A percentile compares a stretch with the other conserved stretches of the same genome.
These are phyloP conservation scores for Royoungia palumana DNA, from an alignment of 768 basidiomycete species.

Conservation along the genomic window DNA sequence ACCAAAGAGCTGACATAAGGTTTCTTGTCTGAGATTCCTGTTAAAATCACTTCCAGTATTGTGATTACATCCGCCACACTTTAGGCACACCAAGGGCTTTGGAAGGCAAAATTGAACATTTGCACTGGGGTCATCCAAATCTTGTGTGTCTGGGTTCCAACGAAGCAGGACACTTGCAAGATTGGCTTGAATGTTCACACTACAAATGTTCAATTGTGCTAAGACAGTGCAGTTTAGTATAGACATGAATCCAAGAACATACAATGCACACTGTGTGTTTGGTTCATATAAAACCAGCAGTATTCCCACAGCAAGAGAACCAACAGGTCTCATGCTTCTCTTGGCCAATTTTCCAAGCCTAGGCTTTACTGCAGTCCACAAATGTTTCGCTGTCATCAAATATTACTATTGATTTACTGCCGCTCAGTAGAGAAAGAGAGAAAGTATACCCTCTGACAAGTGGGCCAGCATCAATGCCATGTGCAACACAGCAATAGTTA, in stretches of 20 bases:
- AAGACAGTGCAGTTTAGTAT: not conserved
- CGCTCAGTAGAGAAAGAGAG: not conserved
- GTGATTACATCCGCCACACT: no score
- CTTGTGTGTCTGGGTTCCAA: not conserved
- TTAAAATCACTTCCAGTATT: no score
- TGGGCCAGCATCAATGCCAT: slow-evolving; percentile 13
- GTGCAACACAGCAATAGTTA: slow-evolving; percentile 12
- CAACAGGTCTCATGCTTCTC: not conserved
- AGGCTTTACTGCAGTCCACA: slow-evolving; percentile 3
- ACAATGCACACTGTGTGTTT: not conserved
- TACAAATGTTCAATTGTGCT: slow-evolving; percentile 5
- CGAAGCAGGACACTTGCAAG: slow-evolving; percentile 10
- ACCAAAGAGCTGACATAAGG: slow-evolving; percentile 11
- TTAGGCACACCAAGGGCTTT: no score
- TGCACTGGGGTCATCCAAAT: not conserved
- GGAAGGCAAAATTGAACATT: not conserved
- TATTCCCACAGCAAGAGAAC: slow-evolving; percentile 3
- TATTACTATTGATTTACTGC: not conserved
- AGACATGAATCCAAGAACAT: not conserved
- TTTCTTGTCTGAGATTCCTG: not conserved
- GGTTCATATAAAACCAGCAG: not conserved
- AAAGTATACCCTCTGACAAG: slow-evolving; percentile 11
- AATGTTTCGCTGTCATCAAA: not conserved
- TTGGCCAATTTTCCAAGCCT: slow-evolving; percentile 10
- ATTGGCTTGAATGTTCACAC: slow-evolving; percentile 9